Percentiles rank a stretch among this genome's conserved stretches.
Evolutionary conservation across 495 filamentous ascomycete species (phyloP).

Genomic region (Neurospora pannonica): DNA sequence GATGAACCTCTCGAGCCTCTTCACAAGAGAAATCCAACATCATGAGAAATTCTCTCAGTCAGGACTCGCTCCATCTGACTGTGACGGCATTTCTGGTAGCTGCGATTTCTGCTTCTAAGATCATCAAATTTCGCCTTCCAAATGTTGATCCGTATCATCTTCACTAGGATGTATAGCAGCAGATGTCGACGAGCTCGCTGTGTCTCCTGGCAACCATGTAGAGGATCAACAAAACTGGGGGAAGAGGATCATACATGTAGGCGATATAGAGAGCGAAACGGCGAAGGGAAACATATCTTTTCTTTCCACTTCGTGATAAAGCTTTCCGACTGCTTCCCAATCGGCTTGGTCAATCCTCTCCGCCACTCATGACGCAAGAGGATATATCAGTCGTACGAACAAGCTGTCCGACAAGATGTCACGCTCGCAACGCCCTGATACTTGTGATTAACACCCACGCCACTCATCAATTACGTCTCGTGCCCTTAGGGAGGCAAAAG

Average conservation of each 20-base stretch:
- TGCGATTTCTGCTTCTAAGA: background rate
- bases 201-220: background rate
- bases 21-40: background rate
- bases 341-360: background rate
- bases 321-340: background rate
- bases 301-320: background rate
- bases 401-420: background rate
- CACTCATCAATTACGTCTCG: too few relatives aligned
- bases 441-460: background rate
- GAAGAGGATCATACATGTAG: background rate
- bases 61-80: background rate
- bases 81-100: background rate
- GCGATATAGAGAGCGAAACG: background rate
- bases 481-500: too few relatives aligned
- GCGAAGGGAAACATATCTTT: background rate
- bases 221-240: background rate
- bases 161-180: background rate
- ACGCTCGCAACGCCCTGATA: background rate
- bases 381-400: background rate
- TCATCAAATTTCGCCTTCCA: background rate
- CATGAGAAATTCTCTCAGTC: background rate
- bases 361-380: background rate
- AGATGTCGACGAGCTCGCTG: background rate
- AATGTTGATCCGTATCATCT: background rate
- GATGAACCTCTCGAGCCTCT: background rate